Conservation (phyloP, 2,329 filamentous ascomycete species). For the Sporothrix brasiliensis region DNA sequence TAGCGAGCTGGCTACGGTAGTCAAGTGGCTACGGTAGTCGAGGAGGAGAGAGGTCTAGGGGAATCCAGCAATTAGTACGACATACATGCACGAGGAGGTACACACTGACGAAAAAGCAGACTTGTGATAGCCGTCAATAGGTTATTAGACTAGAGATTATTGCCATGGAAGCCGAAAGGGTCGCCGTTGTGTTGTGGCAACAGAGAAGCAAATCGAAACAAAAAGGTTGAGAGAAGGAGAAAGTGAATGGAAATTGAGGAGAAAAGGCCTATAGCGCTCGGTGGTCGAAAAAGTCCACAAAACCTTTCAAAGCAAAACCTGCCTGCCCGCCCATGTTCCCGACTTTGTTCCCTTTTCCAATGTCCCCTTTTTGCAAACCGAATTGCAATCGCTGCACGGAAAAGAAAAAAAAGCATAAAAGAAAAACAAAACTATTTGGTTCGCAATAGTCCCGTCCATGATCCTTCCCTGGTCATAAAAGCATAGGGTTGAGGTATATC, state of each 20-base stretch:
- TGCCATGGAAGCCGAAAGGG: neutral
- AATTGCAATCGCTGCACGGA: neutral
- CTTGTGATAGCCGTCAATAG: neutral
- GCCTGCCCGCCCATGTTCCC: neutral
- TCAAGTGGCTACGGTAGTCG: too few relatives aligned
- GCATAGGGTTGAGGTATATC: neutral
- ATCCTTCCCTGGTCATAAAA: constrained; percentile 21
- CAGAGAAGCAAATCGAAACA: neutral
- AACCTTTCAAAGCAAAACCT: constrained; percentile 1
- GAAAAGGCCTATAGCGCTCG: neutral
- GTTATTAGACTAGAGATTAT: constrained; percentile 18
- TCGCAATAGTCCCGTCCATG: constrained; percentile 3
- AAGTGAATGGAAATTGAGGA: neutral
- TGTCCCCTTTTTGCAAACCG: neutral
- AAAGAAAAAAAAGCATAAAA: too few relatives aligned
- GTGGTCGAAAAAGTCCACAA: constrained; percentile 16
- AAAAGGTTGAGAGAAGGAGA: neutral
- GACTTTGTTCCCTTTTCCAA: neutral
- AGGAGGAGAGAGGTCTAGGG: neutral
- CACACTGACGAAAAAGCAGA: neutral
- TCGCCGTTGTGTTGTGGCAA: neutral
- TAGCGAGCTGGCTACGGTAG: neutral
- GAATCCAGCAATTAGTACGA: too few relatives aligned
- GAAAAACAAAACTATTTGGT: neutral
- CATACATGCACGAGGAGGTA: neutral